Evolutionary conservation across 2,329 filamentous ascomycete species (phyloP), one percentile per base, ranked within the genome.

Genomic region (Calonectria ilicicola): DNA sequence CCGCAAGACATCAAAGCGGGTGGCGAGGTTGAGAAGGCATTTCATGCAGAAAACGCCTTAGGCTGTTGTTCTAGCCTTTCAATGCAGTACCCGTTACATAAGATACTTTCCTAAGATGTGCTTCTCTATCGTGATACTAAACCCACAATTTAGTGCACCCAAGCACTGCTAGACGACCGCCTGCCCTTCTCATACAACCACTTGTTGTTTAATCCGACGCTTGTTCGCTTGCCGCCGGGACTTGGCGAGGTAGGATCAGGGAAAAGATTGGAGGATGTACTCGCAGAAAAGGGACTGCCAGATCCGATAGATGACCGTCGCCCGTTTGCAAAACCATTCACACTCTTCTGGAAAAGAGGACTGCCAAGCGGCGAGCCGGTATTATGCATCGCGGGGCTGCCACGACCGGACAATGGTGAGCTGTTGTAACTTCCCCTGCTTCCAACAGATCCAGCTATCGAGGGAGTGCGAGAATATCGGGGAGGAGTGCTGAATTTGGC

Each of bases 141-240:
- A n/a, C 7, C 27, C 17, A 15, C 42, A 26, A n/a, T 53, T 81
- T 51, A 85, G 60, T 83, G 80, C 63, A 80, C 76, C 83, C 85
- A 87, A 38, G 83, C 80, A 68, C 82, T 87, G 14, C 86, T 82
- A 65, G 88, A 87, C 77, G 89, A 85, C 82, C 91, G 82, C 82
- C 92, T 86, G 79, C 94, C 93, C 84, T 92, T 94, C 84, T 98
- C 95, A 81, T 98, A 98, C 72, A 98, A 84, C 96, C 96, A 98
- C 85, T 97, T 98, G 86, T 92, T 98, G 84, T 96, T 98, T 81
- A 98, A 81, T 0, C 92, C 92, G 65, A 97, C 91, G 76, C 91
- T 95, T 49, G 93, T 92, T 69, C 91, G 90, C 85, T 93, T 95
- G 44, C 89, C 88, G 7, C 87, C 85, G 7, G 94, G 94, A 75